A percentile compares a stretch with the other conserved stretches of the same genome.
Conservation (phyloP, 2,329 filamentous ascomycete species). For the Colletotrichum noveboracense region DNA sequence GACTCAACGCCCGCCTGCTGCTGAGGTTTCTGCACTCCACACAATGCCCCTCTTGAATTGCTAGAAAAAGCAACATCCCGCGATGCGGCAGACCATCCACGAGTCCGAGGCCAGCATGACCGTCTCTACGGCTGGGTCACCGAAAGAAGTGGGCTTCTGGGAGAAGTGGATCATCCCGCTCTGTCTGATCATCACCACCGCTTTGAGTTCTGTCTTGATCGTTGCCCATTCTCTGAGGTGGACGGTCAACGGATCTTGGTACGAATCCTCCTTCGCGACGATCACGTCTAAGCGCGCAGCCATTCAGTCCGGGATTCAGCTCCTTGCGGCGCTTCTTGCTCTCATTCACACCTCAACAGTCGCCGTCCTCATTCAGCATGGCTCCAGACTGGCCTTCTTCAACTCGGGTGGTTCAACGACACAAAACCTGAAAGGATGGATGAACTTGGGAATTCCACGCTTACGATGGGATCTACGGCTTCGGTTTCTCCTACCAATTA, state of each 20-base stretch:
- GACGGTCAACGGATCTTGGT: conserved; percentile 2
- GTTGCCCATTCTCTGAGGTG: background rate
- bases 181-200: background rate
- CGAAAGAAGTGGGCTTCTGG: background rate
- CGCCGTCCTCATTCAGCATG: conserved; percentile 3
- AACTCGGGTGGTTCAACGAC: background rate
- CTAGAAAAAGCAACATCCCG: background rate
- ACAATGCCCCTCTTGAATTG: background rate
- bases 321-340: background rate
- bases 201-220: conserved; percentile 2
- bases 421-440: background rate
- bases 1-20: background rate
- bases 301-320: conserved; percentile 1
- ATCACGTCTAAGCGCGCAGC: conserved; percentile 1
- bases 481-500: background rate
- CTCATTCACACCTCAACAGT: conserved; percentile 3
- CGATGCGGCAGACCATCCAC: background rate
- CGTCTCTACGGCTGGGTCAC: background rate
- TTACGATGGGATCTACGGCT: background rate
- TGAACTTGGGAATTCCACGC: background rate
- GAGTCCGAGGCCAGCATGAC: background rate
- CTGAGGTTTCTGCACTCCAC: background rate
- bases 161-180: background rate
- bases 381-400: background rate
- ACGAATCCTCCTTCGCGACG: background rate